Evolutionary conservation across 192 early-diverging fungal species (phyloP).

Genomic region (Lobosporangium transversale): DNA sequence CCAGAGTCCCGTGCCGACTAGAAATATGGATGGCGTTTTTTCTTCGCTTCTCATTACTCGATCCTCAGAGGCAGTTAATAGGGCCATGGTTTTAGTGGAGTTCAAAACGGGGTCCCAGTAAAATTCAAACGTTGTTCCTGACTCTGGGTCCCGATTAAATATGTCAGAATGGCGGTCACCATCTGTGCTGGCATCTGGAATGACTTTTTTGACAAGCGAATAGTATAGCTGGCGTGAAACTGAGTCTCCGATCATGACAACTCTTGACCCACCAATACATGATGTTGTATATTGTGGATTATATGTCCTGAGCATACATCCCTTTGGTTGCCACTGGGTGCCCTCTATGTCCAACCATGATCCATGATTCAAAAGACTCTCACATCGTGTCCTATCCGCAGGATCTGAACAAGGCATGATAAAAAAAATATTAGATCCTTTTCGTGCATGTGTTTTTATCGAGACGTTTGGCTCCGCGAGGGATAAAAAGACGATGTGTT

Average conservation of each 20-base stretch:
- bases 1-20: constrained; percentile 73
- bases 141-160: constrained; percentile 36
- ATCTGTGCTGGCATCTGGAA: constrained; percentile 36
- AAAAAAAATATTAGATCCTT: no score
- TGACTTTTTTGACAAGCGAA: constrained; percentile 59
- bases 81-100: constrained; percentile 38
- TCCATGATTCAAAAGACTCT: constrained; percentile 58
- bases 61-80: constrained; percentile 14
- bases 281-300: constrained; percentile 37
- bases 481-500: no score
- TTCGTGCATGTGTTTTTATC: no score
- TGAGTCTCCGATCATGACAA: constrained; percentile 78
- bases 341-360: constrained; percentile 59
- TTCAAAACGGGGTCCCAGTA: constrained; percentile 81
- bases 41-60: not conserved
- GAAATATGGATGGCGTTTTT: constrained; percentile 41
- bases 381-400: constrained; percentile 51
- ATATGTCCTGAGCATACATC: constrained; percentile 70
- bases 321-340: constrained; percentile 68
- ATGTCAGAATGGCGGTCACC: constrained; percentile 57
- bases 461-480: no score
- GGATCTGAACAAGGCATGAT: constrained; percentile 53
- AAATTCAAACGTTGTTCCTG: constrained; percentile 61
- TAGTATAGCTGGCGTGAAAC: constrained; percentile 69
- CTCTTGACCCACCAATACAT: constrained; percentile 60